A percentile compares a stretch with the other conserved stretches of the same genome.
These are phyloP conservation scores for Globisporangium polare DNA, from an alignment of 352 stramenopile species.

Conservation along the genomic window DNA sequence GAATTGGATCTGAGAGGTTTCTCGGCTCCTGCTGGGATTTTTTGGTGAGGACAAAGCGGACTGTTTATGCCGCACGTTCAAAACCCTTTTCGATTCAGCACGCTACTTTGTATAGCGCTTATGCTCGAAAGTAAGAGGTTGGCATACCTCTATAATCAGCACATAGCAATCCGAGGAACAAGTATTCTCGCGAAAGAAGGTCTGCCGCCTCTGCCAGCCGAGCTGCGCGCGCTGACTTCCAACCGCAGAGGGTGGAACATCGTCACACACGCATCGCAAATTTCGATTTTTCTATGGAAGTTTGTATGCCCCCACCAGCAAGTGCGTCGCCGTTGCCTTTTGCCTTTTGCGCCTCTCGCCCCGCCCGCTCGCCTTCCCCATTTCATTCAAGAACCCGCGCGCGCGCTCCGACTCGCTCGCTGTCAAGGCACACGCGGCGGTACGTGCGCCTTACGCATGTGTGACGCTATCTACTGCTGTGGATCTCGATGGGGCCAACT, in stretches of 20 bases:
- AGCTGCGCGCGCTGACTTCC: neutral
- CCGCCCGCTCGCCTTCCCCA: neutral
- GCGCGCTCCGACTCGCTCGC: neutral
- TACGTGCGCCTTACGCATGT: neutral
- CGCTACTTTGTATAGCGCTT: too few relatives aligned
- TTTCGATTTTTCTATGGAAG: slow-evolving; percentile 1
- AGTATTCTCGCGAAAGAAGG: neutral
- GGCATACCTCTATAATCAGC: too few relatives aligned
- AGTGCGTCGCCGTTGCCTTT: too few relatives aligned
- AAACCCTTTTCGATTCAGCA: too few relatives aligned
- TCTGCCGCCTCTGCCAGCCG: neutral
- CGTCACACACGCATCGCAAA: neutral
- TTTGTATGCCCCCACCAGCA: neutral
- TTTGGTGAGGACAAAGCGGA: neutral
- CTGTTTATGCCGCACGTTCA: neutral
- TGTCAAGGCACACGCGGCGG: neutral
- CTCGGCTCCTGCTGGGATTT: neutral
- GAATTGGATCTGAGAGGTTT: neutral
- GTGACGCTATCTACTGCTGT: neutral
- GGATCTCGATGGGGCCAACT: neutral
- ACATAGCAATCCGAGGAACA: too few relatives aligned
- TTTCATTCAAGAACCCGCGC: slow-evolving; percentile 5
- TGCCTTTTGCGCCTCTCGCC: too few relatives aligned
- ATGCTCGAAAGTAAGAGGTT: too few relatives aligned
- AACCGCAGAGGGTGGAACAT: slow-evolving; percentile 8